These are phyloP conservation scores for Sugiyamaella xylanicola DNA, from an alignment of 1,139 yeast species.

Conservation along the genomic window DNA sequence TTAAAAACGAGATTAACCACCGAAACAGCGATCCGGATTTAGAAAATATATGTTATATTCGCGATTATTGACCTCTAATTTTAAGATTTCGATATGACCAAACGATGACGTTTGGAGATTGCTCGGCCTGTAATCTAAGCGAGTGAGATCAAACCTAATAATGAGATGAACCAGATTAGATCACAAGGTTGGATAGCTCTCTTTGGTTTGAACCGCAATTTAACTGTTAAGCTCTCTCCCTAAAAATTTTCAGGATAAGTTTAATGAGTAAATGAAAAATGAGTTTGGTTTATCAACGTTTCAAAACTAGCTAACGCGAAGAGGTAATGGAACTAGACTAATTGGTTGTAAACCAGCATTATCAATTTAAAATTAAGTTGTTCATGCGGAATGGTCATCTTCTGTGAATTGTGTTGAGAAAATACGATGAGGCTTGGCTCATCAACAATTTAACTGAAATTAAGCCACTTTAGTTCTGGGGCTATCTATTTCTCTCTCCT, in stretches of 20 bases:
- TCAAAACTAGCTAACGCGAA: background rate
- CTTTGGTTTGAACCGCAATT: background rate
- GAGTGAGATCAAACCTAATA: background rate
- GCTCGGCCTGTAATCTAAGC: background rate
- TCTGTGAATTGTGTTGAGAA: background rate
- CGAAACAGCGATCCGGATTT: too few relatives aligned
- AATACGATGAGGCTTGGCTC: too few relatives aligned
- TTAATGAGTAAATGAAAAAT: too few relatives aligned
- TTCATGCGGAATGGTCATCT: too few relatives aligned
- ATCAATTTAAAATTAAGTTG: background rate
- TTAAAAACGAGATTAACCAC: background rate
- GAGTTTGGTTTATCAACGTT: too few relatives aligned
- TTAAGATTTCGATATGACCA: background rate
- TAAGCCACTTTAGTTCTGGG: too few relatives aligned
- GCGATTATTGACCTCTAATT: background rate
- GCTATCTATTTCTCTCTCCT: too few relatives aligned
- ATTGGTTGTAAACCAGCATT: background rate
- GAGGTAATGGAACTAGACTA: background rate
- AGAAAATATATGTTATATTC: background rate
- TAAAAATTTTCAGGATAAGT: too few relatives aligned
- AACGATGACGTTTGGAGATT: background rate
- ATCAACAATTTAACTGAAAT: constrained; percentile 17
- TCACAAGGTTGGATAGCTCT: too few relatives aligned
- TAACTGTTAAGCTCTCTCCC: too few relatives aligned
- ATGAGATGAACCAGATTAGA: background rate